Evolutionary conservation across 169 alveolate species (phyloP), one percentile per base, ranked within the genome.

Genomic region (Plasmodium billcollinsi): DNA sequence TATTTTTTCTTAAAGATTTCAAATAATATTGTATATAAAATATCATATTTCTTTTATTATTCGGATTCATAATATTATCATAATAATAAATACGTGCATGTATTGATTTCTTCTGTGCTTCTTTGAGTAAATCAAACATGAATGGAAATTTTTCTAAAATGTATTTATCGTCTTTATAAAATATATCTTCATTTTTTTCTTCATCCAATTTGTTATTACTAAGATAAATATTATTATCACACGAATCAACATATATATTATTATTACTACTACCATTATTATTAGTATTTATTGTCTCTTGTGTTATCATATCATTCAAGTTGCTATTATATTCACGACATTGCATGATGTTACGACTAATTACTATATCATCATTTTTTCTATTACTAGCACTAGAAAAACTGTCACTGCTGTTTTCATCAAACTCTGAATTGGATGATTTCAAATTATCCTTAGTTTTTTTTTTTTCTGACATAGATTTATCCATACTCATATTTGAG

Each of bases 21-120:
- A 86, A 72, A 54, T 86, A 86, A 24, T 86, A 72, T 50, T 86
- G 92, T n/a, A 86, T 39, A 29, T 86, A 86, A n/a, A 86, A 61
- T 12, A 86, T 52, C 92, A 86, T 86, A 52, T 86, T 59, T n/a
- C 71, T 70, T 65, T 70, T 86, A 39, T 56, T 72, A 39, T 49
- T 62, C 8, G 92, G 92, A 26, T 86, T 70, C 92, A 86, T 86
- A 20, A 86, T 72, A 9, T 67, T 86, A 61, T 86, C 78, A 66
- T 71, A 86, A 52, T 72, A 72, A 65, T 62, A 70, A 12, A 70
- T 15, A 33, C 80, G 71, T 47, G 72, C 71, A 45, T 72, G 76
- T 47, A 52, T 62, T 18, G 70, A 24, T 63, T 65, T 65, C 29
- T 33, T 75, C 15, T 73, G 71, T 9, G 83, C 86, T 72, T 86